A percentile compares a stretch with the other conserved stretches of the same genome.
Conservation (phyloP, 1,284 basidiomycete genomes). For the Melampsora abietis-canadensis region DNA sequence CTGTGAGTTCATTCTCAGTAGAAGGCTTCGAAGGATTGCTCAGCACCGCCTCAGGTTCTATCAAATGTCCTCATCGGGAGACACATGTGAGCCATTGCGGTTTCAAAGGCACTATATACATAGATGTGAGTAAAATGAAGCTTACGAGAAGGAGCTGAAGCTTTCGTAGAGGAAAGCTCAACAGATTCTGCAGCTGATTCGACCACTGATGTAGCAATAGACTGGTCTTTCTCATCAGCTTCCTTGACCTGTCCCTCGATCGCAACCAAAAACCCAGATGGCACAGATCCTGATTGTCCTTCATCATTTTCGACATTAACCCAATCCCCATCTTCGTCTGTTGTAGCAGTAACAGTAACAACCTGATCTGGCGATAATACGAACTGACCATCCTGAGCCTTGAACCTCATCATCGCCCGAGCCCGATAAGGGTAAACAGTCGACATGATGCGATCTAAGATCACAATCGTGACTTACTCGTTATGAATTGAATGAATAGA, state of each 20-base stretch:
- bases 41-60: too few species aligned
- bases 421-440: conserved; percentile 33
- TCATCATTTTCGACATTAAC: conserved; percentile 16
- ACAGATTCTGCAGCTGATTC: neutral
- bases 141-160: conserved; percentile 1
- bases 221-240: conserved; percentile 1
- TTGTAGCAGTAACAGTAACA: conserved; percentile 37
- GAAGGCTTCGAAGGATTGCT: neutral
- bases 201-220: neutral
- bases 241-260: neutral
- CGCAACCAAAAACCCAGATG: conserved; percentile 38
- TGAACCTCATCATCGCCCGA: conserved; percentile 42
- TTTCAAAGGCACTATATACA: too few species aligned
- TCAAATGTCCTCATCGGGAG: too few species aligned
- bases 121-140: neutral
- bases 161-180: neutral
- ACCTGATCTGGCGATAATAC: conserved; percentile 12
- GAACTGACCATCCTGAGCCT: conserved; percentile 42
- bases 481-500: too few species aligned
- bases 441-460: conserved; percentile 14
- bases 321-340: conserved; percentile 41
- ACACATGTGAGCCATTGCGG: too few species aligned
- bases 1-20: neutral
- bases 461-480: too few species aligned
- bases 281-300: conserved; percentile 28